A percentile compares a stretch with the other conserved stretches of the same genome.
Evolutionary conservation across 2,329 filamentous ascomycete genomes (phyloP).

Genomic region (Ophiostoma populinum): DNA sequence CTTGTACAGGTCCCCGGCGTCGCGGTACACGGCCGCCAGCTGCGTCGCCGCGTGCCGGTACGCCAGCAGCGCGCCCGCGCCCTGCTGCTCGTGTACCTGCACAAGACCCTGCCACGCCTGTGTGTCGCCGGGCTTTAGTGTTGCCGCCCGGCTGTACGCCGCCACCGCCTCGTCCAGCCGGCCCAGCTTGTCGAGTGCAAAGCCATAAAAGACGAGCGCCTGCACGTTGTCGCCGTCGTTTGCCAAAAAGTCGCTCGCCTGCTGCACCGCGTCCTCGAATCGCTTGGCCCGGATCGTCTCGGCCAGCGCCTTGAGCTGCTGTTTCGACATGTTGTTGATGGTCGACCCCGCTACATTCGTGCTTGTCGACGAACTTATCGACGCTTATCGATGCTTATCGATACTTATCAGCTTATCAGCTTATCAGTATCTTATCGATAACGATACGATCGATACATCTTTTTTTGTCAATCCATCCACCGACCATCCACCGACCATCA

Average conservation of each 20-base stretch:
- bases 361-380: too few relatives aligned
- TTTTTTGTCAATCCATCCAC: too few relatives aligned
- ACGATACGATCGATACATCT: too few relatives aligned
- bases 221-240: constrained; percentile 68
- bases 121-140: constrained; percentile 55
- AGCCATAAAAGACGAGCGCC: constrained; percentile 75
- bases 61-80: constrained; percentile 46
- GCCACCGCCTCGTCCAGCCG: constrained; percentile 56
- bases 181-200: constrained; percentile 63
- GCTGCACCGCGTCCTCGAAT: constrained; percentile 57
- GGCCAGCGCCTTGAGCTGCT: constrained; percentile 65
- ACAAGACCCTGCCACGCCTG: constrained; percentile 84
- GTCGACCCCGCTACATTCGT: neutral
- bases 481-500: neutral
- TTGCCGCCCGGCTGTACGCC: constrained; percentile 56
- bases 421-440: too few relatives aligned
- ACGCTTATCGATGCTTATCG: too few relatives aligned
- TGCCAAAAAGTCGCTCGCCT: constrained; percentile 51
- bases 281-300: constrained; percentile 58
- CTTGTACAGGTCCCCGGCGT: constrained; percentile 45
- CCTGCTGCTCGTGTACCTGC: constrained; percentile 69
- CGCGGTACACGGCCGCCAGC: constrained; percentile 57
- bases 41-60: constrained; percentile 59
- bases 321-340: constrained; percentile 14
- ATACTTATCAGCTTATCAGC: too few relatives aligned